Percentiles rank a stretch among this genome's conserved stretches.
Evolutionary conservation across 2,329 filamentous ascomycete species (phyloP).

Genomic region (Cordyceps sp.): DNA sequence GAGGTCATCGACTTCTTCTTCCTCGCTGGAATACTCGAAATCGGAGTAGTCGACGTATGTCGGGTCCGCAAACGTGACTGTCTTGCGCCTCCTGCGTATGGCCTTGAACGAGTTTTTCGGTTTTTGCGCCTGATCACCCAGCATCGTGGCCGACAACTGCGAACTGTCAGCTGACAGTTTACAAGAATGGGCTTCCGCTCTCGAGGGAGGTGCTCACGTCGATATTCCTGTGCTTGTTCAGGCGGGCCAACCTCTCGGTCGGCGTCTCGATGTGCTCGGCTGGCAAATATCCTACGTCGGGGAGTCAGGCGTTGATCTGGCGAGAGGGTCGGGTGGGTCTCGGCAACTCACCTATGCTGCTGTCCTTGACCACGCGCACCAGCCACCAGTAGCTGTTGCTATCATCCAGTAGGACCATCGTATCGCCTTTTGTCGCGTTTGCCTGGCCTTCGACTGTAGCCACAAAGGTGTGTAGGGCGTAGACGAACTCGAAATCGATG

Average conservation of each 20-base stretch:
- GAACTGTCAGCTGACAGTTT: not conserved
- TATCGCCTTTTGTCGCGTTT: conserved; percentile 95
- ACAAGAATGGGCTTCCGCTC: not conserved
- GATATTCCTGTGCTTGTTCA: conserved; percentile 97
- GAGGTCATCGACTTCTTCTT: conserved; percentile 35
- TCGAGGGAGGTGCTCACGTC: conserved; percentile 45
- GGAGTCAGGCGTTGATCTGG: conserved; percentile 28
- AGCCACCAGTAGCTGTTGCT: conserved; percentile 99
- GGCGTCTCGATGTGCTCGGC: conserved; percentile 98
- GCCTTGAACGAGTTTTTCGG: conserved; percentile 69
- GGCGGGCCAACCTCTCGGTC: conserved; percentile 76
- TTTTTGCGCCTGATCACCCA: conserved; percentile 53
- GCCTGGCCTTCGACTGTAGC: conserved; percentile 96
- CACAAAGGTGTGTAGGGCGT: conserved; percentile 93
- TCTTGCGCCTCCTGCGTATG: conserved; percentile 73
- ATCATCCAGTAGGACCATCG: conserved; percentile 94
- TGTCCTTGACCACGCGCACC: conserved; percentile 91
- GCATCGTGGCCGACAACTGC: conserved; percentile 45
- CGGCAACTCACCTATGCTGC: conserved; percentile 54
- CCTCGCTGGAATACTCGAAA: conserved; percentile 70
- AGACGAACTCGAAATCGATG: conserved; percentile 99
- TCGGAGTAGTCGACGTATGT: conserved; percentile 83
- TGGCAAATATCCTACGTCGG: conserved; percentile 92
- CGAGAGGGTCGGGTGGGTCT: not conserved
- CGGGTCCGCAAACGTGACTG: conserved; percentile 68